Percentiles rank a stretch among this genome's conserved stretches.
These are phyloP conservation scores for Acarospora socialis DNA, from an alignment of 2,329 filamentous ascomycete species.

Conservation along the genomic window DNA sequence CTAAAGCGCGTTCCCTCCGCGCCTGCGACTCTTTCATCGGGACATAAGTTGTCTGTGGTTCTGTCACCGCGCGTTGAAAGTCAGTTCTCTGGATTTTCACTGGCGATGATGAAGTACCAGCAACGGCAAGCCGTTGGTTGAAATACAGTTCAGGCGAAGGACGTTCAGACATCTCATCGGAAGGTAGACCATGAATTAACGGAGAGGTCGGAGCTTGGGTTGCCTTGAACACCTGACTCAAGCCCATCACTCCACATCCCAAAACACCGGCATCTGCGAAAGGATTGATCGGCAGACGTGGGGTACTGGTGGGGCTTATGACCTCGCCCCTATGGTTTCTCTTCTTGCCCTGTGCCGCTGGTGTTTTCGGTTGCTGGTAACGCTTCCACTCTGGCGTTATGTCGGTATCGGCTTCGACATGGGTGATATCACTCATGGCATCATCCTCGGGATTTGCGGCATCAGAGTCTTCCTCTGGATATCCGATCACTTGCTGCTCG, in stretches of 20 bases:
- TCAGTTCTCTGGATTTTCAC: conserved; percentile 20
- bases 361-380: conserved; percentile 21
- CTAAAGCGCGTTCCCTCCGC: conserved; percentile 22
- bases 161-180: conserved; percentile 30
- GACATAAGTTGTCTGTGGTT: conserved; percentile 30
- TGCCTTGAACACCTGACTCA: conserved; percentile 34
- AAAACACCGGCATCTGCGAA: conserved; percentile 24
- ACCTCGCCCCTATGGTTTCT: conserved; percentile 18
- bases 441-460: conserved; percentile 5
- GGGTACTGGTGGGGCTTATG: conserved; percentile 20
- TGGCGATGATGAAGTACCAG: conserved; percentile 25
- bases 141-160: conserved; percentile 35
- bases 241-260: conserved; percentile 27
- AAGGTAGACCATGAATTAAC: conserved; percentile 22
- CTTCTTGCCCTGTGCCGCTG: conserved; percentile 27
- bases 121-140: conserved; percentile 22
- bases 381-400: conserved; percentile 31
- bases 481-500: background rate
- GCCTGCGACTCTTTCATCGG: conserved; percentile 33
- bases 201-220: conserved; percentile 36
- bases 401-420: conserved; percentile 47
- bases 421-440: conserved; percentile 34
- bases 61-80: conserved; percentile 24
- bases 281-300: conserved; percentile 29
- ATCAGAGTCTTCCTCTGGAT: background rate